Evolutionary conservation across 2,329 filamentous ascomycete species (phyloP), one percentile per base, ranked within the genome.

Genomic region (Cucurbitaria berberidis): DNA sequence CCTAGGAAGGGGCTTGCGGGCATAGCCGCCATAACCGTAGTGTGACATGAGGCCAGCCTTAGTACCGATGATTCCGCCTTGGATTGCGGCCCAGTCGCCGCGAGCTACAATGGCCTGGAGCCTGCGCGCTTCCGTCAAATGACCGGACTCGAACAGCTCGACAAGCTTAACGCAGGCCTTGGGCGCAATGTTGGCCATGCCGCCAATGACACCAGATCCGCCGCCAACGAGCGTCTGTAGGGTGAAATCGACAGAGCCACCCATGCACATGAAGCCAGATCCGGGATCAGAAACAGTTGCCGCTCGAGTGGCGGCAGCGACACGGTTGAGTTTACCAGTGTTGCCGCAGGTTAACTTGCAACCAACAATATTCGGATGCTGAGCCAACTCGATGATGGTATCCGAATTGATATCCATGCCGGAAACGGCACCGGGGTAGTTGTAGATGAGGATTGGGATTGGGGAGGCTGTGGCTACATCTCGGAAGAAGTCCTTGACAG

Each of bases 211-310:
- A 29, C 89, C 89, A 51, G 87, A 84, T 3, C 86, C 89, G 21
- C 89, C 89, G 3, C 85, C 87, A 38, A 89, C 80, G 34, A 90
- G 74, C 0, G 86, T 86, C 72, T 90, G 89, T 11, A 91, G 75
- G 11, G 86, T 87, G 73, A 91, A 91, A 76, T 92, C 89, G 46
- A 87, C 87, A 43, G 85, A 88, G 49, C 89, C 89, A 36, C 87
- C 89, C 64, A 89, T 84, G 53, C 87, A 88, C 69, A 89, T 81
- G 78, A 91, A 91, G 13, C 77, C 82, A 72, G 73, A 76, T n/a
- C 74, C 75, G 16, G 72, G 64, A 30, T 73, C 69, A 7, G 64
- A 70, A 8, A 70, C 62, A 2, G 74, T 76, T 0, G 64, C 70
- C 11, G 76, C 73, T 40, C 66, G 67, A 0, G 82, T 83, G 22